These are phyloP conservation scores for Paecilomyces dactylethromorphus DNA, from an alignment of 2,329 filamentous ascomycete genomes.

Conservation along the genomic window DNA sequence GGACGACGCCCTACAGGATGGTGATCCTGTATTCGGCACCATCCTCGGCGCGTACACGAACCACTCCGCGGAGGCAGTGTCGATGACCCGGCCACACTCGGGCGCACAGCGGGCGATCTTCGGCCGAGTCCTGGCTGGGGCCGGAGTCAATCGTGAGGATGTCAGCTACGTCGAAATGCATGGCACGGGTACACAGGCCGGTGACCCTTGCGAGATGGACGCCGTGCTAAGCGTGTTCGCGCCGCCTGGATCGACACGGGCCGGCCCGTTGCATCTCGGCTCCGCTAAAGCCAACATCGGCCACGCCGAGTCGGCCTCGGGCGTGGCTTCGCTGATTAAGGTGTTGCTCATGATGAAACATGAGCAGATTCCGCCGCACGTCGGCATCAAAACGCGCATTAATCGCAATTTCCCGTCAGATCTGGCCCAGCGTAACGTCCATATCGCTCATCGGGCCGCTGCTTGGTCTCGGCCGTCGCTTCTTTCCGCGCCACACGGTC, in stretches of 20 bases:
- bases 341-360: constrained; percentile 57
- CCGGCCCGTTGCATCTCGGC: constrained; percentile 49
- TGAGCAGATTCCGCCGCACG: constrained; percentile 54
- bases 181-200: constrained; percentile 72
- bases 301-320: constrained; percentile 42
- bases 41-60: constrained; percentile 34
- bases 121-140: constrained; percentile 14
- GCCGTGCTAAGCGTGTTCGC: constrained; percentile 35
- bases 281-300: constrained; percentile 54
- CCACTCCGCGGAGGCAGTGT: constrained; percentile 33
- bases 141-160: constrained; percentile 42
- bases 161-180: constrained; percentile 78
- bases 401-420: constrained; percentile 32
- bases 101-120: constrained; percentile 20
- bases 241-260: too few relatives aligned
- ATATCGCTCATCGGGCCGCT: constrained; percentile 33
- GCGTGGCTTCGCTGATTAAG: constrained; percentile 53
- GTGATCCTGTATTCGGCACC: constrained; percentile 30
- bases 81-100: constrained; percentile 27
- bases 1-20: constrained; percentile 41
- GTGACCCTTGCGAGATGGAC: constrained; percentile 42
- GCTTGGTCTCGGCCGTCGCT: constrained; percentile 18
- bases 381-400: constrained; percentile 22
- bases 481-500: too few relatives aligned
- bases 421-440: constrained; percentile 25